Base-by-base conservation (phyloP, 352 stramenopile genomes). In the Globisporangium cylindrosporum region DNA sequence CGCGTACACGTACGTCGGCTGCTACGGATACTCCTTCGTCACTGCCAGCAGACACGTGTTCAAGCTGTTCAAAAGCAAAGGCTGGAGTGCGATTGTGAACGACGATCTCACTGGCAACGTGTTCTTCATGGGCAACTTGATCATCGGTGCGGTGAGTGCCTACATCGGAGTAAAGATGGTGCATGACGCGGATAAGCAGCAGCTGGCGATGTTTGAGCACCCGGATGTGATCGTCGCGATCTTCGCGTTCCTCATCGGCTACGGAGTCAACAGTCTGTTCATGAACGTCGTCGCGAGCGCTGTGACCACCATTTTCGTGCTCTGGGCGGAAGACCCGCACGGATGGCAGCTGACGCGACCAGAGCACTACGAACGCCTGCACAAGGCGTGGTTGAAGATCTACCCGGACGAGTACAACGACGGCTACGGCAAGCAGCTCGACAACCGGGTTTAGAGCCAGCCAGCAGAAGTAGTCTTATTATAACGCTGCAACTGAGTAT, bases 81-180 rank as follows among this genome's bases (percentile, higher is more conserved):
- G 90, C 46, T 97, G 89, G 89, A 95, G 76, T 38, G 87, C 88
- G 55, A 94, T 97, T 29, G 86, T 97, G 43, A 96, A 95, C 72
- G 89, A 97, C 69, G 82, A 95, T 69, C 76, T 97, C 62, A 94
- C 84, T 22, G 81, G 86, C 62, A 93, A 90, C 46, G 80, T 95
- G 0, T 93, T 97, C 66, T 94, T 86, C 69, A 73, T 97, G 22
- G 86, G 88, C 58, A 92, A 86, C 74, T 48, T 97, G 41, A 75
- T 89, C 25, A 86, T 95, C 55, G 90, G 91, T 24, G 75, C 71
- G 0, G 64, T 87, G 38, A 88, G 79, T n/a, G 82, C 82, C 8
- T 93, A 80, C 73, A 82, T 93, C 36, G 85, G 71, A 9, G 58
- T 92, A 7, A 64, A 83, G 41, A 77, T 92, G 49, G 74, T 83